Evolutionary conservation across 768 basidiomycete species (phyloP), one percentile per base, ranked within the genome.

Genomic region (Leucogyrophana mollusca): DNA sequence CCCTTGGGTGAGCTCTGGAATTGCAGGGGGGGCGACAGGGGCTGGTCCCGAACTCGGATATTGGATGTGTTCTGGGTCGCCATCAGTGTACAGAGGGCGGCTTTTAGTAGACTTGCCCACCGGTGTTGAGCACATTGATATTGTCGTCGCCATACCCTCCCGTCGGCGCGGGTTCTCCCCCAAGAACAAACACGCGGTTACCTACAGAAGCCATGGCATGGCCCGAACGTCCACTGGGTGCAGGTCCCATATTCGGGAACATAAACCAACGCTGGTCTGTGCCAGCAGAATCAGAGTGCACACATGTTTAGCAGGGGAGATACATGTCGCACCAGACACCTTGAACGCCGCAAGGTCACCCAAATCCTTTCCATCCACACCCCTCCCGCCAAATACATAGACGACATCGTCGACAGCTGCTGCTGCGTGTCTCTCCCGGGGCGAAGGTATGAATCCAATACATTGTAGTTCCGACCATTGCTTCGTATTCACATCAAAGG

Each of bases 171-270:
- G 91, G 90, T 68, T 98, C 96, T 14, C 96, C 96, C 33, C 96
- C 96, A 13, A 99, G 78, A 5, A 99, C 94, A 55, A 91, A 90
- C 4, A 99, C 89, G 51, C 85, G 81, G 39, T 85, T 79, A 24
- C 90, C 92, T 60, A 89, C 85, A 11, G 91, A 84, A 7, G 94
- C 92, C 94, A 99, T 95, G n/a, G 95, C 90, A 67, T 99, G 96
- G 2, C 96, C 96, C 8, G 92, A 94, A 40, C 96, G 80, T 3
- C 92, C 90, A 33, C 77, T 85, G 1, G 96, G 96, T 13, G 91
- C 81, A 14, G 95, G 95, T 0, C 96, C 96, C 96, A 99, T 99
- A 61, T 97, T 96, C 67, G 96, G 94, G 74, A 99, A 99, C 92
- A 94, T 98, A 70, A 94, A 99, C 96, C 96, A 99, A 56, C 96